Base-by-base conservation (phyloP, 768 basidiomycete species). In the Pleurotus tuber-regium region DNA sequence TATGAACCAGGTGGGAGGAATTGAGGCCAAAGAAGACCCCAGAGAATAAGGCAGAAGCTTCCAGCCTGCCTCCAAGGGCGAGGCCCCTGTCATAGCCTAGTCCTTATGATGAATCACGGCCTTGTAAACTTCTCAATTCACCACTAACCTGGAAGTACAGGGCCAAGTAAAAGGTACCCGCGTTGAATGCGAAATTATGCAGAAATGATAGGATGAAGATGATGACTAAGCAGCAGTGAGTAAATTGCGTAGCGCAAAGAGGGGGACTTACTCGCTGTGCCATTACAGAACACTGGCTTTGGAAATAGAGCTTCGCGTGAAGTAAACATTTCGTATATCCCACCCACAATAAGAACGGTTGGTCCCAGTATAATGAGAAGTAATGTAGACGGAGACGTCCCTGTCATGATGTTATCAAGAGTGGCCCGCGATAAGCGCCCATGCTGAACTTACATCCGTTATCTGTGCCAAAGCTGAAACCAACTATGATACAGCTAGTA, bases 1-100 rank as follows among this genome's bases (percentile, higher is more conserved):
- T 58, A 92, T 87, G 58, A 87, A 77, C 87, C 87, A 89, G n/a
- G 91, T 89, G 30, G 79, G 86, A 19, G 90, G 89, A 74, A 93
- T 84, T 9, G 91, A 92, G 36, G 90, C 86, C 52, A 92, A 63
- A 19, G 90, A 90, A 28, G 90, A 87, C 44, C 89, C 91, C 46
- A 92, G 79, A 43, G 91, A 89, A 70, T 91, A 92, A 9, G 91
- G 89, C 50, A 93, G 74, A 67, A 90, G 76, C 62, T 82, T 78
- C 18, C 90, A 63, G 8, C 89, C 91, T 53, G 90, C 84, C 64
- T 83, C 66, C 40, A 92, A 63, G 10, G 87, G 89, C n/a, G 80
- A 79, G 18, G 78, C 78, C 21, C 83, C 82, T 63, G 86, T 77
- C 31, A 84, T 89, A 12, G 83, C 82, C 89, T 91, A 24, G 58